Base-by-base conservation (phyloP, 2,329 filamentous ascomycete species). In the Plenodomus lindquistii region DNA sequence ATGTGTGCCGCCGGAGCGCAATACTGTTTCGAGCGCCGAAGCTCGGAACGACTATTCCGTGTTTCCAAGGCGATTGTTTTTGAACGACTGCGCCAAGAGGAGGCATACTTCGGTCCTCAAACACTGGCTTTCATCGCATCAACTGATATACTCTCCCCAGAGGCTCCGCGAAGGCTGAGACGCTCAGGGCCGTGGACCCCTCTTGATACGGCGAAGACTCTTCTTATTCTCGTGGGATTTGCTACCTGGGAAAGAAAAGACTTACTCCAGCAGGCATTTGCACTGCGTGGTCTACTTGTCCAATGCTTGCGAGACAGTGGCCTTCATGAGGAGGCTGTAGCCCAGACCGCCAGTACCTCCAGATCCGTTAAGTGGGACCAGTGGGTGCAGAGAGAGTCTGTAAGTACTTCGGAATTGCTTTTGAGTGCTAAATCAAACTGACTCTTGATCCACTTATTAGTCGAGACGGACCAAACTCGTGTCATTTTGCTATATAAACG, bases 1-100 rank as follows among this genome's bases (percentile, higher is more conserved):
- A 70, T 71, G 57, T 65, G 63, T 37, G 62, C 66, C 13, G 60
- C 65, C 15, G 68, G 68, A 7, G 67, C 68, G 10, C 65, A 69
- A 36, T 69, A 69, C 37, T 66, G 67, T 37, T 70, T 70, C 27
- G 68, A 71, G 44, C 52, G 57, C 39, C 50, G 55, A 36, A 69
- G 65, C 38, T 59, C 62, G 2, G 58, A 67, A 17, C 56, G 59
- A 16, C 54, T 71, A 2, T 70, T 69, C 45, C 52, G 58, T 2
- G 60, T 63, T 11, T 52, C 66, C 1, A 68, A 67, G 50, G 53
- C 59, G 1, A 67, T 71, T 27, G 60, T 67, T 0, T 60, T 63
- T 16, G 61, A 67, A 41, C 55, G 62, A 29, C 45, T 63, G 6
- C 54, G 59, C 8, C 64, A 63, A 42, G 63, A 65, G 44, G 57